These are phyloP conservation scores for Alternaria tenuissima DNA, from an alignment of 2,329 filamentous ascomycete genomes.

Conservation along the genomic window DNA sequence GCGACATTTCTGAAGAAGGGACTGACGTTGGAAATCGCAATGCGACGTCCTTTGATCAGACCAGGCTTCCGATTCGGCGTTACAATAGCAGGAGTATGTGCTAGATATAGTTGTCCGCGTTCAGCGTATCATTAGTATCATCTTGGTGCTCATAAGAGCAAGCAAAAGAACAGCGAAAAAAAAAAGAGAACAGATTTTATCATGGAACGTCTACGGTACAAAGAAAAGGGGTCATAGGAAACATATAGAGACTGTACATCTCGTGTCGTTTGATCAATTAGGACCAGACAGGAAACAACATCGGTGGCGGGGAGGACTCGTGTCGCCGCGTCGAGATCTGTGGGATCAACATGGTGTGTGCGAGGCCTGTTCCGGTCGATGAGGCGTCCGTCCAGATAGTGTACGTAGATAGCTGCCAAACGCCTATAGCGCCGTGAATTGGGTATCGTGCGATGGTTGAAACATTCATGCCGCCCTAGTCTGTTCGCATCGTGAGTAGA, in stretches of 20 bases:
- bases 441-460: conserved; percentile 17
- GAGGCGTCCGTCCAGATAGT: conserved; percentile 12
- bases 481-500: conserved; percentile 24
- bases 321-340: conserved; percentile 20
- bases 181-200: conserved; percentile 22
- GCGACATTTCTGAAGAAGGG: conserved; percentile 21
- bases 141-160: conserved; percentile 4
- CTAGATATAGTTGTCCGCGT: not conserved
- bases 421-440: conserved; percentile 11
- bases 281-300: conserved; percentile 13
- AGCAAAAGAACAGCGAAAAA: conserved; percentile 18
- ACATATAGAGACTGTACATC: conserved; percentile 5
- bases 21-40: conserved; percentile 1
- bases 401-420: conserved; percentile 13
- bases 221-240: conserved; percentile 8
- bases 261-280: conserved; percentile 5
- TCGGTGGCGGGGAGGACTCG: conserved; percentile 14
- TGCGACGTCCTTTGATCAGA: conserved; percentile 3
- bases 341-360: conserved; percentile 21
- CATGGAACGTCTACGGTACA: conserved; percentile 32
- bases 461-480: conserved; percentile 14
- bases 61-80: conserved; percentile 2
- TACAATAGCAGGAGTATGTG: not conserved
- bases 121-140: not conserved
- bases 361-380: conserved; percentile 19